Evolutionary conservation across 352 stramenopile genomes (phyloP), one percentile per base, ranked within the genome.

Genomic region (Phytophthora vignae): DNA sequence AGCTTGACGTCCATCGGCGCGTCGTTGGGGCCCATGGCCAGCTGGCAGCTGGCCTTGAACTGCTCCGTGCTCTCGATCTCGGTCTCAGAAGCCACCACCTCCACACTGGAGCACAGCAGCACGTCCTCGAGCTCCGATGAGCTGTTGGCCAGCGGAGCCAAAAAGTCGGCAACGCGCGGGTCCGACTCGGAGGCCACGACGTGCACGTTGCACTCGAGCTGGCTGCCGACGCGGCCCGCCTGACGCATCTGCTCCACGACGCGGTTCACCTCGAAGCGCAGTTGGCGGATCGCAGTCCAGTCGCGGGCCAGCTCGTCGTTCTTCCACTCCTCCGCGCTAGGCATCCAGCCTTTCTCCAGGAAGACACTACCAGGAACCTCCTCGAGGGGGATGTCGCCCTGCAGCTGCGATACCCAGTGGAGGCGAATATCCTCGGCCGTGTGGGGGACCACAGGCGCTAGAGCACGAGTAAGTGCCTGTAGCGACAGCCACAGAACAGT

Each of bases 401-500:
- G 74, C 3, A 83, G 60, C 61, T 91, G 83, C 14, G 86, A 81
- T 12, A 81, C 67, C 66, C 85, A 89, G 62, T 97, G 90, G 64
- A 98, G 87, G 64, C 95, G 98, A 69, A 99, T 98, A 74, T 99
- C 98, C 70, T 99, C 97, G 15, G 96, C 95, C 61, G 98, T 98
- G 80, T 99, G 97, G 38, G 96, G 97, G 14, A 98, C 77, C 49
- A 99, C 90, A 1, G 98, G 97, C 10, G 96, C 94, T 2, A 95
- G 74, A 11, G 82, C 82, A 17, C 77, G 81, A 31, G 84, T 88
- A 31, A 94, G 71, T 7, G 84, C 77, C 66, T 91, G 76, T 15
- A 95, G 71, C 46, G 86, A 88, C 38, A 88, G 53, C 80, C 84
- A 90, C 22, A 95, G 63, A 54, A 95, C 96, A 25, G 95, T 99